A percentile compares a stretch with the other conserved stretches of the same genome.
These are phyloP conservation scores for Scleroderma bovista DNA, from an alignment of 768 basidiomycete species.

Conservation along the genomic window DNA sequence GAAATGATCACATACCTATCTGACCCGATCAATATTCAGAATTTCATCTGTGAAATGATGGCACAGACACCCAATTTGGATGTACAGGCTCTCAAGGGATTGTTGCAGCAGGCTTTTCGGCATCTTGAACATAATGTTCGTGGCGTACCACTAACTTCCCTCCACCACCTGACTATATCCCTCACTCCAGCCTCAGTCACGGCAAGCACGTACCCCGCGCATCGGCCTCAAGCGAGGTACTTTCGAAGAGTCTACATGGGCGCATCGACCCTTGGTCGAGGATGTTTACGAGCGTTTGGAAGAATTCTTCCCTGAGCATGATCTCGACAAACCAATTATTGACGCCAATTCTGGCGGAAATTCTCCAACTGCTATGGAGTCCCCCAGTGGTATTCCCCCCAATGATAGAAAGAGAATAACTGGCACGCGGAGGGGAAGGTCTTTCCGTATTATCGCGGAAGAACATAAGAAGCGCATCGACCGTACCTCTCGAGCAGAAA, in stretches of 20 bases:
- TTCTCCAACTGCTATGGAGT: slow-evolving; percentile 64
- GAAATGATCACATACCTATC: slow-evolving; percentile 40
- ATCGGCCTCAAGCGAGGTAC: slow-evolving; percentile 40
- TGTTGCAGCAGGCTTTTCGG: slow-evolving; percentile 43
- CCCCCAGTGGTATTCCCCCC: slow-evolving; percentile 34
- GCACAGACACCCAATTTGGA: slow-evolving; percentile 31
- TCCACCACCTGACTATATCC: slow-evolving; percentile 12
- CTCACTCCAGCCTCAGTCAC: slow-evolving; percentile 11
- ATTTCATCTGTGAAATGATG: slow-evolving; percentile 28
- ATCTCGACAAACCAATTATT: slow-evolving; percentile 93
- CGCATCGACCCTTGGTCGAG: slow-evolving; percentile 85
- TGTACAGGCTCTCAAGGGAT: slow-evolving; percentile 38
- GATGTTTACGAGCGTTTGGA: slow-evolving; percentile 91
- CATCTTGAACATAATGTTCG: too few species aligned
- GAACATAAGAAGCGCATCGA: slow-evolving; percentile 79
- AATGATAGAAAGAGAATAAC: slow-evolving; percentile 33
- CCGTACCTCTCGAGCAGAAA: slow-evolving; percentile 57
- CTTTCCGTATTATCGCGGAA: slow-evolving; percentile 86
- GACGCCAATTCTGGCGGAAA: slow-evolving; percentile 78
- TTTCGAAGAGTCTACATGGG: slow-evolving; percentile 78
- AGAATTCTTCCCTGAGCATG: slow-evolving; percentile 93
- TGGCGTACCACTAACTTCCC: slow-evolving; percentile 14
- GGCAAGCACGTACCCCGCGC: slow-evolving; percentile 23
- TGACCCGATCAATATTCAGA: slow-evolving; percentile 38
- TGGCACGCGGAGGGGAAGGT: slow-evolving; percentile 71